Evolutionary conservation across 805 yeast species (phyloP).

Genomic region (Saturnispora ahearnii): DNA sequence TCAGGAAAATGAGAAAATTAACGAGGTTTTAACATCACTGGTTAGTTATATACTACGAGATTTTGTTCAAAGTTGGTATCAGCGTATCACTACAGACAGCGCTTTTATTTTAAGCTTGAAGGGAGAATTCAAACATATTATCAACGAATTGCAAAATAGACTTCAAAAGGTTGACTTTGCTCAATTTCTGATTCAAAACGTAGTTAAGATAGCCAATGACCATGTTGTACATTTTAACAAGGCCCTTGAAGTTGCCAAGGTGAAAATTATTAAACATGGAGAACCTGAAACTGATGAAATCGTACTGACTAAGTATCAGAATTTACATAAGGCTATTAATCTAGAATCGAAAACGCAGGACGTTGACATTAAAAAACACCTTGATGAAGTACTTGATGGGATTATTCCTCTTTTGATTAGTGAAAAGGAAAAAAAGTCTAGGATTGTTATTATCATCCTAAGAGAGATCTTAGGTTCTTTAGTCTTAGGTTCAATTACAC

Average conservation of each 20-base stretch:
- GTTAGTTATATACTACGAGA: conserved; percentile 39
- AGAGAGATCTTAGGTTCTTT: conserved; percentile 56
- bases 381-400: conserved; percentile 33
- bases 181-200: conserved; percentile 43
- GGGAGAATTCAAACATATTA: conserved; percentile 34
- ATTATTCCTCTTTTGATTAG: conserved; percentile 46
- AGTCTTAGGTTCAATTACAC: conserved; percentile 42
- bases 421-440: conserved; percentile 36
- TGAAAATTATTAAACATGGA: conserved; percentile 17
- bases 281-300: conserved; percentile 31
- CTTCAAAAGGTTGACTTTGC: conserved; percentile 42
- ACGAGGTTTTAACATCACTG: conserved; percentile 44
- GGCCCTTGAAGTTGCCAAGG: conserved; percentile 32
- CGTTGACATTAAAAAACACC: conserved; percentile 39
- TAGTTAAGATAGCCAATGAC: conserved; percentile 57
- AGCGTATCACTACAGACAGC: conserved; percentile 31
- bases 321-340: conserved; percentile 50
- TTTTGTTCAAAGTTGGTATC: conserved; percentile 52
- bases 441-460: conserved; percentile 40
- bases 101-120: conserved; percentile 36
- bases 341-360: conserved; percentile 29
- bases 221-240: conserved; percentile 48
- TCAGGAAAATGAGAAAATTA: conserved; percentile 42
- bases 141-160: conserved; percentile 35
- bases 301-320: conserved; percentile 37